Percentiles rank a stretch among this genome's conserved stretches.
Evolutionary conservation across 2,329 filamentous ascomycete genomes (phyloP).

Genomic region (Microthyrium microscopicum): DNA sequence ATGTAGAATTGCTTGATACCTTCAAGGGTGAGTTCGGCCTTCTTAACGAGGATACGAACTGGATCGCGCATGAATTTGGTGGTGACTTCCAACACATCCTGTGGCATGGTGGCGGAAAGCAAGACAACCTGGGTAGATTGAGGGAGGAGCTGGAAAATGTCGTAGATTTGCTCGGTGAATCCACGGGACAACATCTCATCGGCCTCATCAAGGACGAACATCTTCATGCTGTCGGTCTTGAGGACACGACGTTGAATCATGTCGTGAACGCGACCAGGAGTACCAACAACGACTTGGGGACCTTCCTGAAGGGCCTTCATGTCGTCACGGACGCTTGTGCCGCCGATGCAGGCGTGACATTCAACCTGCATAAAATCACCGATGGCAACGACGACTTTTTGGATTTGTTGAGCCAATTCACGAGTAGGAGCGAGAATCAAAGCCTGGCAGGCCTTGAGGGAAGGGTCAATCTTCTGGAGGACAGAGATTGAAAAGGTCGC

Average conservation of each 20-base stretch:
- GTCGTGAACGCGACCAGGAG: slow-evolving; percentile 94
- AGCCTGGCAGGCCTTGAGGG: slow-evolving; percentile 92
- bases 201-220: slow-evolving; percentile 98
- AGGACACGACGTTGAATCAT: slow-evolving; percentile 98
- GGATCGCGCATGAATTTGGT: slow-evolving; percentile 99
- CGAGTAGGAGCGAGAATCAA: slow-evolving; percentile 95
- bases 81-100: slow-evolving; percentile 97
- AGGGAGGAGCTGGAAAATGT: slow-evolving; percentile 97
- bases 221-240: slow-evolving; percentile 97
- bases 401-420: slow-evolving; percentile 97
- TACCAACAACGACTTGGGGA: slow-evolving; percentile 93
- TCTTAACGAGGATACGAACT: slow-evolving; percentile 98
- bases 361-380: slow-evolving; percentile 99
- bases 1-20: slow-evolving; percentile 99
- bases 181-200: slow-evolving; percentile 99
- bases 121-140: slow-evolving; percentile 98
- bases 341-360: slow-evolving; percentile 98
- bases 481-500: slow-evolving; percentile 99
- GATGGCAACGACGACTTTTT: slow-evolving; percentile 97
- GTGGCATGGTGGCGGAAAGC: slow-evolving; percentile 94
- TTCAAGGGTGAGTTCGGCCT: slow-evolving; percentile 97
- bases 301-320: slow-evolving; percentile 96
- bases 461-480: slow-evolving; percentile 94
- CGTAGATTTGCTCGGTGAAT: slow-evolving; percentile 99
- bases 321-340: slow-evolving; percentile 94